phyloP scores from a whole-genome alignment of 2,329 filamentous ascomycete genomes.

The Parafenestella ontariensis region DNA sequence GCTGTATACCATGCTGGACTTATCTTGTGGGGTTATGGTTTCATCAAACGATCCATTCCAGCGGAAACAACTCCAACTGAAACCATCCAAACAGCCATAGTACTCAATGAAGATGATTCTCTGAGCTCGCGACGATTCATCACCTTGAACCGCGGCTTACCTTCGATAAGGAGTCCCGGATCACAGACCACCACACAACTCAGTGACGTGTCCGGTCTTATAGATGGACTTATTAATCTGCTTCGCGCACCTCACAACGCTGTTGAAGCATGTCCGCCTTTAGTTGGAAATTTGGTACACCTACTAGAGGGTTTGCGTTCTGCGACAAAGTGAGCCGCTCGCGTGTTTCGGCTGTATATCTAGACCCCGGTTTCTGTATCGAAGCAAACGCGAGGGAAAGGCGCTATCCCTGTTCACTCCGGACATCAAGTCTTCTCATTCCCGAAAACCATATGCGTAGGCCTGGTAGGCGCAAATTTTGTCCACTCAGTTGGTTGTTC shows the following conservation, averaged over 20 bases:
- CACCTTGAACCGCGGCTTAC: conserved; percentile 61
- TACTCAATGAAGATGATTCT: conserved; percentile 65
- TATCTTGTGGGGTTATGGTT: conserved; percentile 73
- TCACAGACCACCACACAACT: conserved; percentile 47
- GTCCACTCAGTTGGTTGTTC: not conserved
- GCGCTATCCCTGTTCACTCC: not conserved
- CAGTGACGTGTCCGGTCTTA: conserved; percentile 64
- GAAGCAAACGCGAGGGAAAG: not conserved
- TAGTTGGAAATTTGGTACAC: conserved; percentile 72
- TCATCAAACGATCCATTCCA: conserved; percentile 51
- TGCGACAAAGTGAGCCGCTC: conserved; percentile 49
- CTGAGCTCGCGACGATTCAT: conserved; percentile 65
- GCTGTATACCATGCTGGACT: conserved; percentile 73
- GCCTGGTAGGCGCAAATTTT: no score
- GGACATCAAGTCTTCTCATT: not conserved
- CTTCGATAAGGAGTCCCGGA: conserved; percentile 53
- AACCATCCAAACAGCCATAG: conserved; percentile 30
- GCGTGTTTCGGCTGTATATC: conserved; percentile 8
- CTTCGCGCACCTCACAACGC: conserved; percentile 60
- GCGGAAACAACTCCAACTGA: conserved; percentile 42
- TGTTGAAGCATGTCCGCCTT: conserved; percentile 56
- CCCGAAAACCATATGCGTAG: not conserved
- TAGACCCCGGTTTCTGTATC: not conserved
- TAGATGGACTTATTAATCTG: conserved; percentile 65
- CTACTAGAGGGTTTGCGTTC: conserved; percentile 67